These are phyloP conservation scores for Aspergillus asperescens DNA, from an alignment of 495 filamentous ascomycete genomes.

Conservation along the genomic window DNA sequence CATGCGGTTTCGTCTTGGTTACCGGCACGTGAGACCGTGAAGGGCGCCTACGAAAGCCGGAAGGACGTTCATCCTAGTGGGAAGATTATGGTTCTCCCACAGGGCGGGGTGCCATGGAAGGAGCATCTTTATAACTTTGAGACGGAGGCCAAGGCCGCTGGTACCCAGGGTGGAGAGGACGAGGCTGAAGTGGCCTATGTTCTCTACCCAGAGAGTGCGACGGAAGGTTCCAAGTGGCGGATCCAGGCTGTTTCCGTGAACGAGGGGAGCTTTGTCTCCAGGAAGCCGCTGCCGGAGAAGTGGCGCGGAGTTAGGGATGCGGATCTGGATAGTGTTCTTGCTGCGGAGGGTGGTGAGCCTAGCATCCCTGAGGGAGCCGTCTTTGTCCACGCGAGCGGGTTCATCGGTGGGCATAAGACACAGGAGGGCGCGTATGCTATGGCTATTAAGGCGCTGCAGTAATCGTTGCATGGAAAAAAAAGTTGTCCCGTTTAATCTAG, in stretches of 20 bases:
- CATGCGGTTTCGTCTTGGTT: conserved; percentile 61
- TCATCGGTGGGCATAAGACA: conserved; percentile 91
- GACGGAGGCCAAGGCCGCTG: conserved; percentile 50
- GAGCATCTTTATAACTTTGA: conserved; percentile 92
- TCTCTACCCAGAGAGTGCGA: conserved; percentile 78
- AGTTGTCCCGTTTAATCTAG: no score
- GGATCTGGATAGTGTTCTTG: conserved; percentile 66
- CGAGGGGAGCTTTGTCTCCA: conserved; percentile 79
- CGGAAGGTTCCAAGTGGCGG: conserved; percentile 75
- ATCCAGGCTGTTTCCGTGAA: conserved; percentile 79
- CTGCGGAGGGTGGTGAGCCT: conserved; percentile 48
- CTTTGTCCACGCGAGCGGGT: conserved; percentile 91
- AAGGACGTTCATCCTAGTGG: conserved; percentile 62
- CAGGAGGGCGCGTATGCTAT: conserved; percentile 85
- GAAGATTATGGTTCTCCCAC: conserved; percentile 71
- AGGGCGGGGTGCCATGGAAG: conserved; percentile 81
- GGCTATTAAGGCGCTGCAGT: conserved; percentile 67
- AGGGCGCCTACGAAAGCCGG: conserved; percentile 61
- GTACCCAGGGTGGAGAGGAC: conserved; percentile 26
- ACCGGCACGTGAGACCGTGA: conserved; percentile 75
- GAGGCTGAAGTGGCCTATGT: conserved; percentile 63
- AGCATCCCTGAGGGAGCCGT: conserved; percentile 60
- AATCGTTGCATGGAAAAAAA: conserved; percentile 12
- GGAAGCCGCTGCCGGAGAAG: conserved; percentile 80
- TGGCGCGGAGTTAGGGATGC: conserved; percentile 90